Base-by-base conservation (phyloP, 305 asterid genomes). In the Rubia tinctorum region DNA sequence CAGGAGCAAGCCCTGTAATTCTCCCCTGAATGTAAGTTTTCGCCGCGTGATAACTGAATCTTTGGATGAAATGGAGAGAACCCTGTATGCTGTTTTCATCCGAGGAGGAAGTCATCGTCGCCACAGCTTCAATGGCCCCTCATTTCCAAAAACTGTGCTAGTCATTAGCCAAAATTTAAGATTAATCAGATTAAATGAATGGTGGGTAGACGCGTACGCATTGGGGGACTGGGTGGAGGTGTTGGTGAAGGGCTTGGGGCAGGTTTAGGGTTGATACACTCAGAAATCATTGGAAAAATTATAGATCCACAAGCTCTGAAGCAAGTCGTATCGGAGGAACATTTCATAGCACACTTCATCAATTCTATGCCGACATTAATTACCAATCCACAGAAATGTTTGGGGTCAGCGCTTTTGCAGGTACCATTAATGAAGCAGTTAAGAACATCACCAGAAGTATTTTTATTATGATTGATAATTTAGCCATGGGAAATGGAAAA, bases 111-210 rank as follows among this genome's bases (percentile, higher is more conserved):
- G 89, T 78, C 81, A 91, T 83, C 30, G 84, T 79, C 42, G 89
- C 96, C 81, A 89, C 90, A 78, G 94, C 97, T 79, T 86, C 4
- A 47, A 47, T n/a, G n/a, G n/a, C n/a, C n/a, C n/a, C n/a, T n/a
- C n/a, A n/a, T n/a, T n/a, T n/a, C n/a, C n/a, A n/a, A n/a, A n/a
- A n/a, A n/a, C n/a, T n/a, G n/a, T n/a, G n/a, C n/a, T n/a, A n/a
- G n/a, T n/a, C n/a, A n/a, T n/a, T n/a, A n/a, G n/a, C n/a, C n/a
- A n/a, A n/a, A n/a, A n/a, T n/a, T n/a, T n/a, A 5, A 40, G 8
- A 43, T 6, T 43, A 43, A 43, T 45, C 51, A 11, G 51, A 47
- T 13, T 12, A 47, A 2, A 47, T 47, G 14, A 47, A 47, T 18
- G 5, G 0, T 15, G 14, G 53, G 0, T 15, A 47, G 13, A 10